phyloP scores from a whole-genome alignment of 371 early-diverging fungal species.

The Mortierella sp. region DNA sequence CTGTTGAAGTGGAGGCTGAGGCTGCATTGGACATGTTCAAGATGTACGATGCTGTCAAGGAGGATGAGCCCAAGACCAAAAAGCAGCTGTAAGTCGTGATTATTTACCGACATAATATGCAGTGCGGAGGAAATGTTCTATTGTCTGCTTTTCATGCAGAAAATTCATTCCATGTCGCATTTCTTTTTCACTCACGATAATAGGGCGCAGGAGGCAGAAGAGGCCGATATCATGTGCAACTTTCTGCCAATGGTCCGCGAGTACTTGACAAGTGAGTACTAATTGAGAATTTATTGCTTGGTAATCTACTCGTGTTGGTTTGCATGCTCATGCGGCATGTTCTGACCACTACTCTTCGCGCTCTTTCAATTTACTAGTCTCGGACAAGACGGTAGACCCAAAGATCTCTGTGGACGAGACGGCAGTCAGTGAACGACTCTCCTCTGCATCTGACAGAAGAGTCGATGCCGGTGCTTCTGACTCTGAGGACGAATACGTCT shows the following conservation, averaged over 20 bases:
- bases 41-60: conserved; percentile 78
- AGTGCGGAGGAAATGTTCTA: not conserved
- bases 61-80: conserved; percentile 61
- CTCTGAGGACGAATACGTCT: conserved; percentile 69
- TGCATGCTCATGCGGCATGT: too few species aligned
- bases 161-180: not conserved
- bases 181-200: conserved; percentile 21
- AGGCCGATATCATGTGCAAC: conserved; percentile 76
- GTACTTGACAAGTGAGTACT: conserved; percentile 66
- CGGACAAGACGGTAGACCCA: conserved; percentile 26
- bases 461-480: conserved; percentile 52
- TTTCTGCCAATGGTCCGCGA: conserved; percentile 83
- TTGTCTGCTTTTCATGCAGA: not conserved
- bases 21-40: conserved; percentile 64
- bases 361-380: conserved; percentile 14
- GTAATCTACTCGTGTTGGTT: too few species aligned
- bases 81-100: conserved; percentile 41
- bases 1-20: conserved; percentile 42
- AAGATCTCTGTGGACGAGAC: conserved; percentile 13
- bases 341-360: not conserved
- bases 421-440: conserved; percentile 3
- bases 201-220: conserved; percentile 60
- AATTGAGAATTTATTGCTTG: not conserved
- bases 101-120: not conserved
- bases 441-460: not conserved